Evolutionary conservation across 2,329 filamentous ascomycete species (phyloP), one percentile per base, ranked within the genome.

Genomic region (Alternaria atra): DNA sequence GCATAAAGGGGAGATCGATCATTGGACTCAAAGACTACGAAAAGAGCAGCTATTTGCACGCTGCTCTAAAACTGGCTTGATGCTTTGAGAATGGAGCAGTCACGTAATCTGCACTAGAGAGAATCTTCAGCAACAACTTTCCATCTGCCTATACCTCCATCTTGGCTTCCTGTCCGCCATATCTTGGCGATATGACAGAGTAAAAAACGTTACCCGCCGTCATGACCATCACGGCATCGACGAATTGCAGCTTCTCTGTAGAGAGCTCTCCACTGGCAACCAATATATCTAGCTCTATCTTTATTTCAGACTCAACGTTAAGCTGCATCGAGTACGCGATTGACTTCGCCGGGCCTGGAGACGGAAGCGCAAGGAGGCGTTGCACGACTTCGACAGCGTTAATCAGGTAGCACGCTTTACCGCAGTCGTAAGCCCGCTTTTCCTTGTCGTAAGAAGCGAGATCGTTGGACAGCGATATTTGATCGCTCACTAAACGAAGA

Each of bases 381-480:
- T 37, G 34, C 20, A 52, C 48, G 12, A 39, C 48, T 8, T 37
- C 48, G 20, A 39, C 48, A 27, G 48, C 34, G 32, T 52, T 52
- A 7, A 52, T 37, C 34, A 52, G 12, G 13, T 52, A 52, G 30
- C 9, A 25, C 48, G 20, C 13, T 15, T 27, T 52, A 12, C 48
- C 25, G 10, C 8, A n/a, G 23, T 39, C 48, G 48, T 52, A 52
- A 8, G 48, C 34, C 34, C 20, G 23, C 34, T 52, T 52, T 37
- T 52, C 48, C 34, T 52, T 52, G 13, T 52, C 48, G 15, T 39
- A 52, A 9, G 48, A 52, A 17, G 32, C 48, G 23, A 52, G 48
- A 17, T 52, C 48, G 25, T 52, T 52, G 15, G 20, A 25, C 20
- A 52, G 23, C 34, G 48, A 52, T 6, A 52, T 17, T 23, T 52